Evolutionary conservation across 163 green algal species (phyloP).

Genomic region (Scenedesmus sp.): DNA sequence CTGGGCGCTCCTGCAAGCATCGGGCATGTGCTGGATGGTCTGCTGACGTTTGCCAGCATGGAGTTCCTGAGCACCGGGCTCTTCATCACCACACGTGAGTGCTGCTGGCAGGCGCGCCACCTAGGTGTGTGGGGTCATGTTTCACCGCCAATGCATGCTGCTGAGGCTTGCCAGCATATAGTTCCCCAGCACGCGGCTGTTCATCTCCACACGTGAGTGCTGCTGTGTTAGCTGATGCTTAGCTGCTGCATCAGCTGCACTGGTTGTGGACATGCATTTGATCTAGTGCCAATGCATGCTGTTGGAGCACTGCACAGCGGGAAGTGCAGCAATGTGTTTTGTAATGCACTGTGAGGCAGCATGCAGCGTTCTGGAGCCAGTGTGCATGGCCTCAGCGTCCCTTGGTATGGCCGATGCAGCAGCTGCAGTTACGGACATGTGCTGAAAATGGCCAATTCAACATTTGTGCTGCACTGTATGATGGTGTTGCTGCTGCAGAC

Average conservation of each 20-base stretch:
- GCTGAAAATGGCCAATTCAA: no score
- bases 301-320: neutral
- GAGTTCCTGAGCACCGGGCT: conserved; percentile 52
- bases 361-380: neutral
- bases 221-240: no score
- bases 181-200: no score
- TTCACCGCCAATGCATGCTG: neutral
- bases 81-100: conserved; percentile 53
- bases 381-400: no score
- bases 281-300: neutral
- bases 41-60: conserved; percentile 47
- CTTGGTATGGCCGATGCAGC: no score
- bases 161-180: no score
- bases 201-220: no score
- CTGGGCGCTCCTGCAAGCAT: neutral
- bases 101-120: neutral
- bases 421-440: neutral
- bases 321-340: neutral
- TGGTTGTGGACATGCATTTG: neutral
- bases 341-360: neutral
- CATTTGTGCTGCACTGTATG: no score
- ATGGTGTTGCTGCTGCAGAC: conserved; percentile 12
- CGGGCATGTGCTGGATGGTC: conserved; percentile 28
- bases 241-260: neutral
- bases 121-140: neutral